Evolutionary conservation across 2,329 filamentous ascomycete genomes (phyloP), one percentile per base, ranked within the genome.

Genomic region (Trichoderma polysporum): DNA sequence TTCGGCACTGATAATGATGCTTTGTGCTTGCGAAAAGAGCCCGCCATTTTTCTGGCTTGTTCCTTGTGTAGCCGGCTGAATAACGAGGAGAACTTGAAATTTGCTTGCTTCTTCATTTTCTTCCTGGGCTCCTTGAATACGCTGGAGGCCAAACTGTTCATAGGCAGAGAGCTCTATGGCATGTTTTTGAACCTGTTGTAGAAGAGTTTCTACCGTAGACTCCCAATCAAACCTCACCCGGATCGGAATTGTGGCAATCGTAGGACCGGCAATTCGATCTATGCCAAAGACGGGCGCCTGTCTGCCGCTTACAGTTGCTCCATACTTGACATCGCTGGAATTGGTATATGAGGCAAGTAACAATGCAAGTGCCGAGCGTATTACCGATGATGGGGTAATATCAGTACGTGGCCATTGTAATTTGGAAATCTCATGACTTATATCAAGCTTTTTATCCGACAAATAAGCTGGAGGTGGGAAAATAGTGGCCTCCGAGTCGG

Each of bases 271-370:
- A 25, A 66, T 66, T 7, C 63, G 63, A 37, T 25, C 31, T 35
- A 66, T 60, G 8, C 63, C 63, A 3, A 39, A n/a, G 1, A 66
- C 17, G 8, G 63, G 37, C 1, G 69, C 69, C 7, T 72, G 67
- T 4, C 72, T 64, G 2, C 71, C 74, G 1, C 61, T 69, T 2
- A 73, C 63, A 2, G 70, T 68, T 1, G 68, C 61, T 1, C 73
- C 75, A 37, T 74, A 76, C 9, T 73, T 19, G 1, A 74, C 66
- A 53, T 82, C 79, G 27, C 61, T 62, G 15, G 66, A 76, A 66
- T 22, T 75, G 69, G 79, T 74, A 65, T 80, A 79, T 1, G 77
- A 69, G 0, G 76, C 74, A 1, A 79, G 73, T 2, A 80, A 72
- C 5, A 83, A 45, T 5, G 71, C 61, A 71, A 71, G 73, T 9